These are phyloP conservation scores for Avena sativa DNA, from an alignment of 176 grass and related monocot genomes.

Conservation along the genomic window DNA sequence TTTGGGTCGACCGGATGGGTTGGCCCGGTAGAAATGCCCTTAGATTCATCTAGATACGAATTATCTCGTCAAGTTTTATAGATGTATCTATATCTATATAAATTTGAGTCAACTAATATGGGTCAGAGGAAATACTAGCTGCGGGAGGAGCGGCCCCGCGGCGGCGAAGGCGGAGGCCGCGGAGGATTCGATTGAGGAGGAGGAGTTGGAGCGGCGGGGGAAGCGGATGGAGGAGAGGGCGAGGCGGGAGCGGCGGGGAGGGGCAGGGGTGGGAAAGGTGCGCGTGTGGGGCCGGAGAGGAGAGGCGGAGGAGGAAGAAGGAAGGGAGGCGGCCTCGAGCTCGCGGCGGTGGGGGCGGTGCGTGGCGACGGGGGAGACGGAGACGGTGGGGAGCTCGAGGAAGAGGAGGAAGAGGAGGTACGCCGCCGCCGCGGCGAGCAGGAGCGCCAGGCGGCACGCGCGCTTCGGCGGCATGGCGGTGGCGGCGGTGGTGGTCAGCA, in stretches of 20 bases:
- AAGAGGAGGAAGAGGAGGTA: constrained; percentile 58
- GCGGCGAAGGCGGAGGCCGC: constrained; percentile 51
- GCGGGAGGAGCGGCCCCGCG: constrained; percentile 19
- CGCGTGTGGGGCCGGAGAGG: constrained; percentile 17
- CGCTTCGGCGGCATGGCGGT: constrained; percentile 54
- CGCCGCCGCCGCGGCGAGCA: constrained; percentile 43
- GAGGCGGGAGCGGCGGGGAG: constrained; percentile 25
- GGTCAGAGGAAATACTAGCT: too few relatives aligned
- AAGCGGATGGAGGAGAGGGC: constrained; percentile 48
- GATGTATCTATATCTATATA: too few relatives aligned
- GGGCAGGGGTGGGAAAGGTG: constrained; percentile 23
- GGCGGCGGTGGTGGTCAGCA: background rate
- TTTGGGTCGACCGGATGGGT: too few relatives aligned
- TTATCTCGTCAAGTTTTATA: too few relatives aligned
- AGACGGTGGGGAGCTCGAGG: constrained; percentile 56
- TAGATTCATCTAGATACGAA: too few relatives aligned
- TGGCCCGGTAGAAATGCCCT: too few relatives aligned
- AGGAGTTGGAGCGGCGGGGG: background rate
- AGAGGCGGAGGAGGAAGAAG: background rate
- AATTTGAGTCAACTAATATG: too few relatives aligned
- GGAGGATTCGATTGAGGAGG: constrained; percentile 36
- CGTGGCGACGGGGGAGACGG: constrained; percentile 35
- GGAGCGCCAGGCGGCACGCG: constrained; percentile 42
- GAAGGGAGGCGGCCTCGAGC: constrained; percentile 35
- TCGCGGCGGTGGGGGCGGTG: constrained; percentile 39